A percentile compares a stretch with the other conserved stretches of the same genome.
phyloP scores from a whole-genome alignment of 345 rosid genomes.

The Eutrema heterophyllum region DNA sequence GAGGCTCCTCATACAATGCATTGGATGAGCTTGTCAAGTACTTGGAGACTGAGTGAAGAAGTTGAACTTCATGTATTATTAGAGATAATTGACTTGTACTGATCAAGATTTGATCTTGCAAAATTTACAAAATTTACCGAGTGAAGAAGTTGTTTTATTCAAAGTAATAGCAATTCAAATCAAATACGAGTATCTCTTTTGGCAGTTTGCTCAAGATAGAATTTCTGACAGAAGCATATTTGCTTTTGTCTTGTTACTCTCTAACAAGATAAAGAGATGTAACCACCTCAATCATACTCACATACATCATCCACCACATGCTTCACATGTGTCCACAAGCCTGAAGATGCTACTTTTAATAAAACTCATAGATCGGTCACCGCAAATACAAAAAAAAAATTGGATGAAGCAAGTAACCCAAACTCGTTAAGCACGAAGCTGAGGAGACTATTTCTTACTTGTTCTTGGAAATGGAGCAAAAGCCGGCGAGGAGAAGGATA shows the following conservation, averaged over 20 bases:
- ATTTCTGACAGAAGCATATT: background rate
- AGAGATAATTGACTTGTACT: too few species aligned
- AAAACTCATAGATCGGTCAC: background rate
- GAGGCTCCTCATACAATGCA: conserved; percentile 14
- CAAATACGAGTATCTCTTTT: background rate
- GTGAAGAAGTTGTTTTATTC: too few species aligned
- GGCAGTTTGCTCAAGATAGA: background rate
- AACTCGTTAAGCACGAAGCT: too few species aligned
- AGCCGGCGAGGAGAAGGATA: background rate
- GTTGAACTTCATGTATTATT: background rate
- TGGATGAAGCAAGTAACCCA: too few species aligned
- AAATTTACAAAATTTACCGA: too few species aligned
- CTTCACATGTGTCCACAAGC: background rate
- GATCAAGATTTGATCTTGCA: too few species aligned
- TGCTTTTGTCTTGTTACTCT: background rate
- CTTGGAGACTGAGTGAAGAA: background rate
- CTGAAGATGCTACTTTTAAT: background rate
- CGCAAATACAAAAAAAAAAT: background rate
- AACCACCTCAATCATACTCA: background rate
- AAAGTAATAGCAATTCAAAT: background rate
- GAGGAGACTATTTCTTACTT: too few species aligned
- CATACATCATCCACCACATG: background rate
- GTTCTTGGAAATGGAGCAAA: background rate
- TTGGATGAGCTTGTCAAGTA: conserved; percentile 1
- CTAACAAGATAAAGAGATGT: background rate